phyloP scores from a whole-genome alignment of 2,329 filamentous ascomycete species.

The Phyllosticta citriasiana region DNA sequence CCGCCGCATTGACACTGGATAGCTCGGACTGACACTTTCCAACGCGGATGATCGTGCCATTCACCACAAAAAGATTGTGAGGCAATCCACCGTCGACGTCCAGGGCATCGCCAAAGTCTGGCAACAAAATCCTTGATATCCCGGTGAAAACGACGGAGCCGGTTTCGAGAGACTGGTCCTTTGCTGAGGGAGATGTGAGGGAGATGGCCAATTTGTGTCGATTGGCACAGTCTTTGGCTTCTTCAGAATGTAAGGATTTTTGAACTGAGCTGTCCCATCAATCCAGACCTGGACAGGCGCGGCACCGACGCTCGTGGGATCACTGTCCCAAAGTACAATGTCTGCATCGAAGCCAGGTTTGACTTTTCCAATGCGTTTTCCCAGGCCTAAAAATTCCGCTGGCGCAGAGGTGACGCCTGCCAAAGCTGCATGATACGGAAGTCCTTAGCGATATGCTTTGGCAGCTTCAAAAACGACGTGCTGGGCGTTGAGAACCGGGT shows the following conservation, averaged over 20 bases:
- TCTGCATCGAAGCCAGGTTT: slow-evolving; percentile 33
- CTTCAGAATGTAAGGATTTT: slow-evolving; percentile 16
- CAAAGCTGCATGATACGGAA: slow-evolving; percentile 32
- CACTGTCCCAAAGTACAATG: slow-evolving; percentile 34
- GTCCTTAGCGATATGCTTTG: slow-evolving; percentile 32
- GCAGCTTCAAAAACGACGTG: slow-evolving; percentile 54
- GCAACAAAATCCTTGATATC: slow-evolving; percentile 42
- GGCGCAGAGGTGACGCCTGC: slow-evolving; percentile 31
- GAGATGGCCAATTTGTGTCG: slow-evolving; percentile 5
- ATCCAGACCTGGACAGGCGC: slow-evolving; percentile 34
- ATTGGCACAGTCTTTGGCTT: slow-evolving; percentile 23
- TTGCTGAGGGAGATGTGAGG: slow-evolving; percentile 31
- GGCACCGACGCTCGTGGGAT: slow-evolving; percentile 31
- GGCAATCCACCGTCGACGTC: not conserved
- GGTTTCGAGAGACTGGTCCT: slow-evolving; percentile 23
- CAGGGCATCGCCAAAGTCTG: slow-evolving; percentile 29
- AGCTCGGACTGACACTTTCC: slow-evolving; percentile 43
- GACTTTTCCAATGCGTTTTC: slow-evolving; percentile 31
- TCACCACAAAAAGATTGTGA: slow-evolving; percentile 40
- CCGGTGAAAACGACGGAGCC: slow-evolving; percentile 47
- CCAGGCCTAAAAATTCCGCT: slow-evolving; percentile 31
- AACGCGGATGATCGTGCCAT: slow-evolving; percentile 47
- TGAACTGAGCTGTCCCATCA: slow-evolving; percentile 35
- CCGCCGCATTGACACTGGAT: slow-evolving; percentile 19
- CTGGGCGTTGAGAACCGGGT: slow-evolving; percentile 59